Evolutionary conservation across 108 stramenopile species (phyloP), one percentile per base, ranked within the genome.

Genomic region (Fragilariopsis cylindrus): DNA sequence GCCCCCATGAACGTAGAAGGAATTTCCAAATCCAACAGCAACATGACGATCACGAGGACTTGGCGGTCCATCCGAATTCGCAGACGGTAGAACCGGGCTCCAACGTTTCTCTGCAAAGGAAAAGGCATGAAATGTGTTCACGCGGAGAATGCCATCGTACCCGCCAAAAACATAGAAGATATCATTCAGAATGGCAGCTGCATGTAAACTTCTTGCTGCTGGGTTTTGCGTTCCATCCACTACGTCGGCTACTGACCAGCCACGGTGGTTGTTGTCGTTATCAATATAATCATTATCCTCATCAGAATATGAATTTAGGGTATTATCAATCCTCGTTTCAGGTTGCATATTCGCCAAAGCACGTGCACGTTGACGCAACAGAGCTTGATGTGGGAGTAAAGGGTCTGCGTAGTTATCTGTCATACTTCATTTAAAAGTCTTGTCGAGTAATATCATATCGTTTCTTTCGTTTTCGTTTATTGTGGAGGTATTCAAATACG

Each of bases 61-160:
- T 44, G 96, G 94, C 13, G 83, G 82, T 7, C 70, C 71, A 3
- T 88, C 84, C 13, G 85, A 85, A 30, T 82, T 85, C 4, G 90
- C 74, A 4, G 83, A 73, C 6, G 84, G 82, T 16, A 84, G 65
- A 8, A 87, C 88, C 11, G 83, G 81, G 50, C 79, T 81, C 86
- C 89, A 81, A 4, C 86, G 82, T 60, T 80, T 78, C 39, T 90
- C 88, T 7, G 86, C 85, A 65, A 97, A 97, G 60, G 96, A 90
- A 73, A 87, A 99, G 16, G 91, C 84, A 78, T 97, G 91, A 69
- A 97, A 96, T 52, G 96, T 95, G 81, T 99, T 98, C 42, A 98
- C 91, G 8, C 97, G 87, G 19, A 75, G 54, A 9, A 82, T 71
- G 15, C 98, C 98, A 66, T 96, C 93, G 76, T 97, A 97, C 1